A percentile compares a stretch with the other conserved stretches of the same genome.
Evolutionary conservation across 1,284 basidiomycete species (phyloP).

Genomic region (Mrakiaceae sp.): DNA sequence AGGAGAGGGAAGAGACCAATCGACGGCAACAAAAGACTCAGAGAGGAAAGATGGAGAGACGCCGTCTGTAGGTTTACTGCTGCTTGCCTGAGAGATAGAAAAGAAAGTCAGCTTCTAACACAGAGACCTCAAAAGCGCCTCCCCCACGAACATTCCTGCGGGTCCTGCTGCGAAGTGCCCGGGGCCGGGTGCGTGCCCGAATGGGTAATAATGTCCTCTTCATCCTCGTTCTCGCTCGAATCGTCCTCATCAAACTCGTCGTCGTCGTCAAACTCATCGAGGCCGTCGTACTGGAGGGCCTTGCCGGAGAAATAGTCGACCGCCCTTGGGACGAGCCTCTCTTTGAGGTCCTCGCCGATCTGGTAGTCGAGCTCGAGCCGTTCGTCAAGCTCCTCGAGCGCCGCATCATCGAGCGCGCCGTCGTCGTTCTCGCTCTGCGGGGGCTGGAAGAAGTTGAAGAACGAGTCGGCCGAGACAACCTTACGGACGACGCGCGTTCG

Average conservation of each 20-base stretch:
- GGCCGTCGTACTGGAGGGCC: constrained; percentile 76
- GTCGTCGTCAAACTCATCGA: constrained; percentile 63
- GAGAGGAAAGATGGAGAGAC: no score
- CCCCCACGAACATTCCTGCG: constrained; percentile 51
- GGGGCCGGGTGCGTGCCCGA: constrained; percentile 2
- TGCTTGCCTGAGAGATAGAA: constrained; percentile 44
- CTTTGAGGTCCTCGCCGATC: constrained; percentile 96
- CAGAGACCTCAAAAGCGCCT: background rate
- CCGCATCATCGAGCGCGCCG: constrained; percentile 68
- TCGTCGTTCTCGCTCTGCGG: constrained; percentile 55
- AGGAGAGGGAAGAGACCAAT: background rate
- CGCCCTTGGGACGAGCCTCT: constrained; percentile 90
- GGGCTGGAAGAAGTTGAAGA: constrained; percentile 94
- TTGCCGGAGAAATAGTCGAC: constrained; percentile 95
- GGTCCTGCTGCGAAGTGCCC: constrained; percentile 36
- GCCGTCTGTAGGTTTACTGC: constrained; percentile 42
- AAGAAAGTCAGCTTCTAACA: background rate
- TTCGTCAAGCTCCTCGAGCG: constrained; percentile 78
- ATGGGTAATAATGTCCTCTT: constrained; percentile 17
- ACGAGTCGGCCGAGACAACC: constrained; percentile 74
- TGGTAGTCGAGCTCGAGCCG: constrained; percentile 95
- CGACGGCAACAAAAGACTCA: background rate
- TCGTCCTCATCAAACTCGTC: constrained; percentile 36
- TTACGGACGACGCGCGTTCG: constrained; percentile 83
- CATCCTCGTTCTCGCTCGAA: constrained; percentile 29